Evolutionary conservation across 306 rosid genomes (phyloP).

Genomic region (Arachis stenosperma): DNA sequence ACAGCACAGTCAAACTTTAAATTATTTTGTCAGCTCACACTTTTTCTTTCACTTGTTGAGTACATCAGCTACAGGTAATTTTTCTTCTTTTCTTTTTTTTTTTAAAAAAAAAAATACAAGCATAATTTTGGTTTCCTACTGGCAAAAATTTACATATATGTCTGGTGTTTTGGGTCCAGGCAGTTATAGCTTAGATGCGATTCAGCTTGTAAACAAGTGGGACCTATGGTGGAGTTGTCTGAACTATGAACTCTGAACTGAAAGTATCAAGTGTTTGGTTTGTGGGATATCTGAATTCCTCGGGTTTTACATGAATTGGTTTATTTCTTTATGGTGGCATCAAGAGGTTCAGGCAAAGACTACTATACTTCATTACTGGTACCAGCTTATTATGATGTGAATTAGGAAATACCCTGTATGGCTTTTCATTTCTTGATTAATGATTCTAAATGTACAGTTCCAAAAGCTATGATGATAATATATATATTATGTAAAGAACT

Average conservation of each 20-base stretch:
- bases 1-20: background rate
- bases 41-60: constrained; percentile 7
- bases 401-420: constrained; percentile 6
- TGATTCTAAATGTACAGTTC: constrained; percentile 34
- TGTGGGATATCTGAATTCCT: constrained; percentile 27
- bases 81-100: background rate
- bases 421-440: constrained; percentile 32
- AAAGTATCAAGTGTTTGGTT: constrained; percentile 10
- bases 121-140: constrained; percentile 26
- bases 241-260: constrained; percentile 12
- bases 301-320: constrained; percentile 8
- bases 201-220: constrained; percentile 24
- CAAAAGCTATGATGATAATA: constrained; percentile 12
- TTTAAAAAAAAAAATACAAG: background rate
- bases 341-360: constrained; percentile 21
- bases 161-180: constrained; percentile 31
- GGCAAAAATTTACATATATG: constrained; percentile 5
- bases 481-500: constrained; percentile 29
- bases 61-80: constrained; percentile 1
- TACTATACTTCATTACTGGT: constrained; percentile 14
- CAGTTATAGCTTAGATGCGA: background rate
- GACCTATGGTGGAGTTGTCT: constrained; percentile 24
- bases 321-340: constrained; percentile 9
- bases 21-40: constrained; percentile 23
- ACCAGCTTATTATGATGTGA: constrained; percentile 19